These are phyloP conservation scores for Parastagonospora avenae DNA, from an alignment of 2,329 filamentous ascomycete genomes.

Conservation along the genomic window DNA sequence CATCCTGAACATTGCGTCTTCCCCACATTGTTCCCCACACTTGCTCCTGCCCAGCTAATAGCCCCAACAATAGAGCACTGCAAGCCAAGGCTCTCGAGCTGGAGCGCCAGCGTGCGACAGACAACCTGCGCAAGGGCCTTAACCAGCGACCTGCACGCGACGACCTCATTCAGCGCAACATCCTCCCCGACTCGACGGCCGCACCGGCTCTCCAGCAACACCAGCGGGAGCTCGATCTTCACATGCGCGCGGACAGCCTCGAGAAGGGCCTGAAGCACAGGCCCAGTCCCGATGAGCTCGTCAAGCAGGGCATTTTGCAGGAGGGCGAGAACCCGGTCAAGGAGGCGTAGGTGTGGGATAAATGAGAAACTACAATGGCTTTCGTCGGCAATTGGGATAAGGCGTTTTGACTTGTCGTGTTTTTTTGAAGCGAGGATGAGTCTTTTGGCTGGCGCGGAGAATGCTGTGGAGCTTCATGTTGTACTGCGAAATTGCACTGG, in stretches of 20 bases:
- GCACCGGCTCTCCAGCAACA: constrained; percentile 80
- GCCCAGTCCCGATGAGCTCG: constrained; percentile 74
- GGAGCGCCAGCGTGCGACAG: constrained; percentile 66
- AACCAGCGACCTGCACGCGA: constrained; percentile 70
- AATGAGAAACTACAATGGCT: background rate
- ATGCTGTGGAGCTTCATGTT: too few species aligned
- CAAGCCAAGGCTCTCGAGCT: constrained; percentile 67
- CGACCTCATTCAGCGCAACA: constrained; percentile 83
- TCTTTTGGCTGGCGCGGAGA: too few species aligned
- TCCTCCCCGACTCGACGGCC: constrained; percentile 77
- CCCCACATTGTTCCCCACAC: background rate
- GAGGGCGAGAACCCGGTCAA: constrained; percentile 42
- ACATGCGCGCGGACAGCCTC: constrained; percentile 84
- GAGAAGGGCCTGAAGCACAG: constrained; percentile 85
- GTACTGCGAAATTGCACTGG: too few species aligned
- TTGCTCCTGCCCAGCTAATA: constrained; percentile 2
- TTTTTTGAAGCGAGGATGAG: too few species aligned
- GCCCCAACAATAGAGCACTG: constrained; percentile 55
- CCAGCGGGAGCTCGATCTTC: constrained; percentile 82
- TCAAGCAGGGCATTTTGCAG: constrained; percentile 80
- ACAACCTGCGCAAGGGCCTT: constrained; percentile 68
- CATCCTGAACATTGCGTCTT: background rate
- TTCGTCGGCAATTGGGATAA: too few species aligned
- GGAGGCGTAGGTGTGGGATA: constrained; percentile 16
- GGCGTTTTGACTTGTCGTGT: too few species aligned